phyloP scores from a whole-genome alignment of 2,329 filamentous ascomycete species.

The Alternaria novae-zelandiae region DNA sequence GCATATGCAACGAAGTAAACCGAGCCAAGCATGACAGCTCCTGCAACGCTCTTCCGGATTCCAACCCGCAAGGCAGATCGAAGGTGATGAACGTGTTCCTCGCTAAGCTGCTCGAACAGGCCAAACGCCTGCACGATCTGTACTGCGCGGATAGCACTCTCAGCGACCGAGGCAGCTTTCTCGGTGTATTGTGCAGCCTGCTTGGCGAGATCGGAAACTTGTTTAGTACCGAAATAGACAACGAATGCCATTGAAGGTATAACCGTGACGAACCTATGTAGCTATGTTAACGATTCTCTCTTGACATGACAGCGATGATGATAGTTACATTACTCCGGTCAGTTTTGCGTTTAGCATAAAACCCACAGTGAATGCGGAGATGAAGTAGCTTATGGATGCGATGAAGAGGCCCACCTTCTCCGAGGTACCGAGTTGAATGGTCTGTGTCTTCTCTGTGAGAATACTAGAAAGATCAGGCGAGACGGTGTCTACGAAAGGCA shows the following conservation, averaged over 20 bases:
- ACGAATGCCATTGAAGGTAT: slow-evolving; percentile 57
- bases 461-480: slow-evolving; percentile 58
- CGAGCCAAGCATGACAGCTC: slow-evolving; percentile 51
- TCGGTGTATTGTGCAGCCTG: slow-evolving; percentile 48
- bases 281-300: slow-evolving; percentile 4
- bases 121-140: slow-evolving; percentile 58
- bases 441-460: slow-evolving; percentile 55
- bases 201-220: slow-evolving; percentile 50
- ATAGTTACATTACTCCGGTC: slow-evolving; percentile 48
- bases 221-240: slow-evolving; percentile 51
- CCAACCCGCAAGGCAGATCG: slow-evolving; percentile 45
- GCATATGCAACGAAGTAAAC: slow-evolving; percentile 56
- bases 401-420: slow-evolving; percentile 58
- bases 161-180: slow-evolving; percentile 53
- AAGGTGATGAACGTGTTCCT: slow-evolving; percentile 47
- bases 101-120: slow-evolving; percentile 49
- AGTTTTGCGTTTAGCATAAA: slow-evolving; percentile 53
- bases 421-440: slow-evolving; percentile 55
- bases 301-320: not conserved
- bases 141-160: slow-evolving; percentile 55
- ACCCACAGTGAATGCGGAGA: slow-evolving; percentile 54
- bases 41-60: slow-evolving; percentile 50
- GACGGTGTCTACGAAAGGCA: slow-evolving; percentile 45
- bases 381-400: slow-evolving; percentile 54
- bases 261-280: slow-evolving; percentile 49